Conservation (phyloP, 352 stramenopile genomes). For the Phytophthora idaei region DNA sequence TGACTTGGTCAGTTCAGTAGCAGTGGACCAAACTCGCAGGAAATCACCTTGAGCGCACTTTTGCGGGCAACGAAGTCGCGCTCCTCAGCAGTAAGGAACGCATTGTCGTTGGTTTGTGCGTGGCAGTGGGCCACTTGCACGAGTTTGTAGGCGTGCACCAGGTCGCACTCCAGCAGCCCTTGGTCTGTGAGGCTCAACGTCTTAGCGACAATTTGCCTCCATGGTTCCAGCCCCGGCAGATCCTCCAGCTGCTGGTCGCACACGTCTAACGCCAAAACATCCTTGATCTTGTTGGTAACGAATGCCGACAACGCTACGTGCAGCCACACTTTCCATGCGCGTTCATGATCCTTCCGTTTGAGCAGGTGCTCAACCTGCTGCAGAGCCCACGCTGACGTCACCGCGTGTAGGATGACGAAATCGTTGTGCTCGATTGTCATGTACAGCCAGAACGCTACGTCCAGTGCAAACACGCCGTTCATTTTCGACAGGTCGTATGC, state of each 20-base stretch:
- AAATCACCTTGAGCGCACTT: slow-evolving; percentile 54
- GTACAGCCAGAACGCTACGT: slow-evolving; percentile 47
- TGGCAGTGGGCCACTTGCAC: slow-evolving; percentile 56
- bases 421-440: slow-evolving; percentile 45
- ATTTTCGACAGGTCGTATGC: slow-evolving; percentile 41
- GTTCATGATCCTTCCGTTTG: slow-evolving; percentile 26
- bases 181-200: slow-evolving; percentile 47
- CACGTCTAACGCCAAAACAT: slow-evolving; percentile 30
- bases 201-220: slow-evolving; percentile 47
- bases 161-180: slow-evolving; percentile 31
- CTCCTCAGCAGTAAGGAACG: slow-evolving; percentile 47
- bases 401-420: slow-evolving; percentile 45
- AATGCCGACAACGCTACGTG: slow-evolving; percentile 43
- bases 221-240: slow-evolving; percentile 35
- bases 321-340: slow-evolving; percentile 43
- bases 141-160: slow-evolving; percentile 63
- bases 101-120: slow-evolving; percentile 20
- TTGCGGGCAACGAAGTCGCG: slow-evolving; percentile 50
- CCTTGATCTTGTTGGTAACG: slow-evolving; percentile 33
- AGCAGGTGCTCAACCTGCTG: slow-evolving; percentile 45
- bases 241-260: slow-evolving; percentile 30
- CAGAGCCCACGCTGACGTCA: slow-evolving; percentile 46
- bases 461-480: slow-evolving; percentile 37
- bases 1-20: slow-evolving; percentile 7
- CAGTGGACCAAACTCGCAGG: slow-evolving; percentile 33